Evolutionary conservation across 768 basidiomycete genomes (phyloP).

Genomic region (Boletus eberwhitei): DNA sequence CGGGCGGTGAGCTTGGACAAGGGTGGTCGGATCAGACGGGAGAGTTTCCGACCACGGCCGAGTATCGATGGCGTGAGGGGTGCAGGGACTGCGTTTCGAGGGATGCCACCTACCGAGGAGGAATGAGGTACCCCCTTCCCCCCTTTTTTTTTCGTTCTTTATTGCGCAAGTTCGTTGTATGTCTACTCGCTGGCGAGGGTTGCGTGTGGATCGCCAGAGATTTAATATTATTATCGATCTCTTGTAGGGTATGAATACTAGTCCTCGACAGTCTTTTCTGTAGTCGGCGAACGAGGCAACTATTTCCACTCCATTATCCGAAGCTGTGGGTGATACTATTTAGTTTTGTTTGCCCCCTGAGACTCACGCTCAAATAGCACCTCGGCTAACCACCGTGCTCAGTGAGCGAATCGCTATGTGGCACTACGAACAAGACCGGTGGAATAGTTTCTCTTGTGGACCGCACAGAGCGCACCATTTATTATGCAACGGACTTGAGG

Average conservation of each 20-base stretch:
- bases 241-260: conserved; percentile 11
- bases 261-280: not conserved
- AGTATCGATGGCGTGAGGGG: conserved; percentile 51
- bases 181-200: conserved; percentile 23
- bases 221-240: conserved; percentile 24
- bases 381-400: no score
- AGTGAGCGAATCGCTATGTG: no score
- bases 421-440: no score
- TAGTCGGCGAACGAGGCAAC: not conserved
- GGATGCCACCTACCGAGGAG: conserved; percentile 27
- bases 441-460: no score
- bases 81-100: conserved; percentile 12
- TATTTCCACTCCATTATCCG: no score
- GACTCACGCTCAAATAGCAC: no score
- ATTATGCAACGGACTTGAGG: no score
- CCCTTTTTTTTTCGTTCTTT: not conserved
- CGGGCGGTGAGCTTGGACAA: conserved; percentile 36
- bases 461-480: no score
- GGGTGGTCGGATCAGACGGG: conserved; percentile 53
- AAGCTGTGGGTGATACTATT: no score
- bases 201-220: not conserved
- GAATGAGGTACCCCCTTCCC: conserved; percentile 10
- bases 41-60: conserved; percentile 82
- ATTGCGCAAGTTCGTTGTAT: not conserved
- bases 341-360: no score